Percentiles rank a stretch among this genome's conserved stretches.
Evolutionary conservation across 1,284 basidiomycete genomes (phyloP).

Genomic region (Golubevia pallescens): DNA sequence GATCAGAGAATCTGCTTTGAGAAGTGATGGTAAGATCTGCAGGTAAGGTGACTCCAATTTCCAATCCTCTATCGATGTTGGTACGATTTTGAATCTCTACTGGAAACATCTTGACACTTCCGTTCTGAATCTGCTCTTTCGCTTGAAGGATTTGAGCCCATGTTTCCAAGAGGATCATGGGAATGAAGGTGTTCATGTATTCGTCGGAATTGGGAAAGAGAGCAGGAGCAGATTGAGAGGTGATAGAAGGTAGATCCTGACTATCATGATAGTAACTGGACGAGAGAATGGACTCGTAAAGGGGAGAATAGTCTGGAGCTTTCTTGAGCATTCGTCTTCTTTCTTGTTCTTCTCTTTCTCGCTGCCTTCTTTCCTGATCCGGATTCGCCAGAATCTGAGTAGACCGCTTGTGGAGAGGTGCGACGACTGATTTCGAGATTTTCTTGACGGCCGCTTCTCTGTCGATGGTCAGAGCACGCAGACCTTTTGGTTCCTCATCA

Average conservation of each 20-base stretch:
- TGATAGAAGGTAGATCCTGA: constrained; percentile 25
- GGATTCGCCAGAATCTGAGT: constrained; percentile 41
- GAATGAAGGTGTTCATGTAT: constrained; percentile 42
- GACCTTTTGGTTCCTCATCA: constrained; percentile 22
- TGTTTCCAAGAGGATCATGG: constrained; percentile 53
- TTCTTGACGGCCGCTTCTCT: constrained; percentile 19
- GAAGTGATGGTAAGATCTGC: too few species aligned
- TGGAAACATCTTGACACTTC: not conserved
- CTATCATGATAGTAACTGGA: constrained; percentile 35
- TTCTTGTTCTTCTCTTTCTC: constrained; percentile 41
- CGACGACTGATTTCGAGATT: constrained; percentile 8
- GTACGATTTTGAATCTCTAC: constrained; percentile 33
- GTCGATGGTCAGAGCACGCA: constrained; percentile 27
- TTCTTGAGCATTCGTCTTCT: constrained; percentile 45
- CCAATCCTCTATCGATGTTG: constrained; percentile 35
- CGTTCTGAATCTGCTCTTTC: constrained; percentile 34
- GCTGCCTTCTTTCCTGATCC: constrained; percentile 27
- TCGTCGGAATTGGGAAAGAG: constrained; percentile 25
- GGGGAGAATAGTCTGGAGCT: constrained; percentile 30
- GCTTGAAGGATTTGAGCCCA: constrained; percentile 58
- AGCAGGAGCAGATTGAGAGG: constrained; percentile 13
- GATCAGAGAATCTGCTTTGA: too few species aligned
- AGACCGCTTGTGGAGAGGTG: constrained; percentile 24
- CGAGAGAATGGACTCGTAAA: constrained; percentile 48
- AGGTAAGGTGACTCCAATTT: constrained; percentile 11